These are phyloP conservation scores for Sphaerobolus stellatus DNA, from an alignment of 1,284 basidiomycete species.

Conservation along the genomic window DNA sequence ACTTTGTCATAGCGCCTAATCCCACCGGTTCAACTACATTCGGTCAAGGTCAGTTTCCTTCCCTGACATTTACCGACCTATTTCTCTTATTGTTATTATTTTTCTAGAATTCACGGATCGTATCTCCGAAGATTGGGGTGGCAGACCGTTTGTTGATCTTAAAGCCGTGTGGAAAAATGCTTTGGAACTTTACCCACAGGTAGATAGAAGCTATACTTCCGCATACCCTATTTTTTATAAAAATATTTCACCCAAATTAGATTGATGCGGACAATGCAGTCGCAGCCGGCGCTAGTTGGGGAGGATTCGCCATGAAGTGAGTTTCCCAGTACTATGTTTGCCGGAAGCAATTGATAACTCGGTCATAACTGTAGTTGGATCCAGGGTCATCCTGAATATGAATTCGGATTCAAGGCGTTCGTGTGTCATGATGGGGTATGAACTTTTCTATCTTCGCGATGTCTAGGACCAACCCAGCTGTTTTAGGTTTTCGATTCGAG, in stretches of 20 bases:
- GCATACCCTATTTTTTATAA: not conserved
- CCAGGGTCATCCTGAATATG: conserved; percentile 85
- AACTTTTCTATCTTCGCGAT: conserved; percentile 20
- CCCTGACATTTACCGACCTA: not conserved
- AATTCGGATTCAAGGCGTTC: conserved; percentile 85
- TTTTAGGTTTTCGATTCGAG: conserved; percentile 64
- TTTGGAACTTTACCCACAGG: conserved; percentile 71
- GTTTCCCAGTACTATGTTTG: conserved; percentile 17
- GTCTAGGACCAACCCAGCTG: conserved; percentile 7
- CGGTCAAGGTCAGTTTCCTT: conserved; percentile 61
- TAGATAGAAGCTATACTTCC: conserved; percentile 23
- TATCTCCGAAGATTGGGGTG: conserved; percentile 80
- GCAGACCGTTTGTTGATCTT: conserved; percentile 82
- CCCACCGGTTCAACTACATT: conserved; percentile 88
- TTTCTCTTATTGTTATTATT: not conserved
- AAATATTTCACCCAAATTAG: conserved; percentile 34
- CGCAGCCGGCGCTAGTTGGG: conserved; percentile 79
- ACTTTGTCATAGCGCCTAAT: conserved; percentile 82
- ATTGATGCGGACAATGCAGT: conserved; percentile 80
- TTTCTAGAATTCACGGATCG: conserved; percentile 74
- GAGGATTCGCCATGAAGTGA: conserved; percentile 83
- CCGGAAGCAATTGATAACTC: not conserved
- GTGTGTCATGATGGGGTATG: conserved; percentile 85
- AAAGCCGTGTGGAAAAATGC: conserved; percentile 73
- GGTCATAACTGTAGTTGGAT: conserved; percentile 77